Conservation (phyloP, 345 rosid species). For the Aethionema arabicum region DNA sequence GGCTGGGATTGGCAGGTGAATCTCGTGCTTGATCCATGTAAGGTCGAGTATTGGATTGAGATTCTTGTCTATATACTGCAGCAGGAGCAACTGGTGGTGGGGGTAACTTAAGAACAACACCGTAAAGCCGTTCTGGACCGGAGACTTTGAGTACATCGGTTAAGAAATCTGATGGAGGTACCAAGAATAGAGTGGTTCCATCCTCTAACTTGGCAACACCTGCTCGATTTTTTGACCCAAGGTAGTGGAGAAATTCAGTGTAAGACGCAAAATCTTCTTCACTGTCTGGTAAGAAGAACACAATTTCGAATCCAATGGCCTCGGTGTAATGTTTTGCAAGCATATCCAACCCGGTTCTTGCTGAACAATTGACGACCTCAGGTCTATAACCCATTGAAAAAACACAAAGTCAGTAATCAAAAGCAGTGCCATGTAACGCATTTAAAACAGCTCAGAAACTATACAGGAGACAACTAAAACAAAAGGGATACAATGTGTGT, state of each 20-base stretch:
- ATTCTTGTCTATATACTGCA: constrained; percentile 44
- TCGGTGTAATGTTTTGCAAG: constrained; percentile 78
- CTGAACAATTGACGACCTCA: constrained; percentile 88
- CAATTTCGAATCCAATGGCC: constrained; percentile 81
- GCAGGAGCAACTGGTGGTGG: constrained; percentile 53
- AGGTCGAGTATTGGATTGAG: constrained; percentile 43
- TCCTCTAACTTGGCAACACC: constrained; percentile 96
- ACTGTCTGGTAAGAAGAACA: constrained; percentile 88
- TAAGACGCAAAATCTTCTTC: constrained; percentile 97
- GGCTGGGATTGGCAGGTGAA: constrained; percentile 46
- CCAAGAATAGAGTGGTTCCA: constrained; percentile 90
- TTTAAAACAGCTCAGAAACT: constrained; percentile 10
- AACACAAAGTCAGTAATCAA: constrained; percentile 16
- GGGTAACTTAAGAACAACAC: constrained; percentile 80
- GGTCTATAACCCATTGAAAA: constrained; percentile 53
- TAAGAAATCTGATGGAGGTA: constrained; percentile 95
- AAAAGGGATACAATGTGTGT: neutral
- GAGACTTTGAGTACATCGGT: constrained; percentile 67
- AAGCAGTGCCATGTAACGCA: neutral
- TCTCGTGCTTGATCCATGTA: constrained; percentile 44
- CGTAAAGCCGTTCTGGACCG: constrained; percentile 92
- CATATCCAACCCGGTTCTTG: constrained; percentile 95
- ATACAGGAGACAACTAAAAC: neutral
- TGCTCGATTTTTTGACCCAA: constrained; percentile 89
- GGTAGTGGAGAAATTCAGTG: constrained; percentile 91